Conservation (phyloP, 352 stramenopile species). For the Lagenidium giganteum region DNA sequence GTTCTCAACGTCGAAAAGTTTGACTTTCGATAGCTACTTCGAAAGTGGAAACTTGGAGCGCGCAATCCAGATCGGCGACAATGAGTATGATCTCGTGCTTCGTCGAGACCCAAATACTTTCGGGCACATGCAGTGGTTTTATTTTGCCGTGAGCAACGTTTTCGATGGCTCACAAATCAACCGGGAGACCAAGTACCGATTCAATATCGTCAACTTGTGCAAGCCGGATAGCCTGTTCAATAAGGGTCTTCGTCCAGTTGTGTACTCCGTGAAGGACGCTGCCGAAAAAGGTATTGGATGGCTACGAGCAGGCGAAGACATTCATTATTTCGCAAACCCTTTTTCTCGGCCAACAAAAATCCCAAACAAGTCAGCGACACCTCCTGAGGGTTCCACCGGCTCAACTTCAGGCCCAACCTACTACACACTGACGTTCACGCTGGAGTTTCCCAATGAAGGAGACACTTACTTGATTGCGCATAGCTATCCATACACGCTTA, state of each 20-base stretch:
- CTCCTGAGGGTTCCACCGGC: not conserved
- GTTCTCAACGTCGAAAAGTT: slow-evolving; percentile 14
- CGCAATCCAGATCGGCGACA: slow-evolving; percentile 73
- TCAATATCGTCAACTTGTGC: slow-evolving; percentile 93
- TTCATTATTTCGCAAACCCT: slow-evolving; percentile 86
- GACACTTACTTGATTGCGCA: slow-evolving; percentile 90
- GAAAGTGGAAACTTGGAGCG: slow-evolving; percentile 90
- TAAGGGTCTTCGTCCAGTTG: slow-evolving; percentile 83
- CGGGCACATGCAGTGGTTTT: slow-evolving; percentile 92
- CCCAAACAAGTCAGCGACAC: slow-evolving; percentile 2
- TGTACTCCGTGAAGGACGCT: slow-evolving; percentile 82
- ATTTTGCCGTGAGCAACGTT: slow-evolving; percentile 88
- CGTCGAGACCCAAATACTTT: slow-evolving; percentile 81
- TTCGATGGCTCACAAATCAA: no score
- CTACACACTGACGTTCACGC: slow-evolving; percentile 87
- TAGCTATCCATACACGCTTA: slow-evolving; percentile 90
- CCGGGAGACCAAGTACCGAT: slow-evolving; percentile 58
- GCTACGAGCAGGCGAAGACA: slow-evolving; percentile 62
- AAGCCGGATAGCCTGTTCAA: slow-evolving; percentile 92
- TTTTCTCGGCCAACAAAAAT: slow-evolving; percentile 23
- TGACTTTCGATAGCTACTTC: slow-evolving; percentile 92
- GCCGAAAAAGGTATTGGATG: slow-evolving; percentile 53
- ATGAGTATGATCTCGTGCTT: slow-evolving; percentile 90
- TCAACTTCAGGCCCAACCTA: slow-evolving; percentile 25
- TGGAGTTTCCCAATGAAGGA: slow-evolving; percentile 67